Percentiles rank a stretch among this genome's conserved stretches.
Conservation (phyloP, 2,329 filamentous ascomycete genomes). For the Scedosporium boydii region DNA sequence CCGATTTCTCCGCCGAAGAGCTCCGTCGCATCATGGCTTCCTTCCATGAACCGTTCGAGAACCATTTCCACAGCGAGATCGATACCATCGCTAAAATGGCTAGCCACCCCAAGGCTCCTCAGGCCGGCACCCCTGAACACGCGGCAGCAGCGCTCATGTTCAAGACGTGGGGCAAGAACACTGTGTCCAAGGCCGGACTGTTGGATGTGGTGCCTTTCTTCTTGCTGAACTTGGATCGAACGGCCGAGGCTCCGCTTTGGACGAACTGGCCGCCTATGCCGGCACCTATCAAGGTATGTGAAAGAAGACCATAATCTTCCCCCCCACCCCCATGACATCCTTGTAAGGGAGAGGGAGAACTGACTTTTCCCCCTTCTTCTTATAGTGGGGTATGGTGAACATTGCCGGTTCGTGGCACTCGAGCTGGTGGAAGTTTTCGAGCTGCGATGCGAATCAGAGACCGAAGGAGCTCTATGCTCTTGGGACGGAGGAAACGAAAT, state of each 20-base stretch:
- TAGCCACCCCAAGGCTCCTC: constrained; percentile 40
- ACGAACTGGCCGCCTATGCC: constrained; percentile 57
- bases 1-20: constrained; percentile 32
- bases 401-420: constrained; percentile 46
- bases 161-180: constrained; percentile 53
- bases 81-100: constrained; percentile 39
- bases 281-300: constrained; percentile 32
- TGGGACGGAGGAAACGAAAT: not conserved
- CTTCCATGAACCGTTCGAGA: constrained; percentile 40
- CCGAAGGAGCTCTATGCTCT: constrained; percentile 46
- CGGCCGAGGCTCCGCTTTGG: constrained; percentile 50
- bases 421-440: constrained; percentile 56
- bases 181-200: constrained; percentile 50
- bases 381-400: constrained; percentile 46
- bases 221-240: constrained; percentile 51
- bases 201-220: constrained; percentile 56
- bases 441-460: constrained; percentile 43
- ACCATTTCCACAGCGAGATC: constrained; percentile 48
- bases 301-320: too few species aligned
- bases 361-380: not conserved
- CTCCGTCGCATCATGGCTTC: constrained; percentile 39
- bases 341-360: not conserved
- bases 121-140: constrained; percentile 32
- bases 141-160: constrained; percentile 39
- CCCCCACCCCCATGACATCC: too few species aligned